Evolutionary conservation across 2,329 filamentous ascomycete species (phyloP), one percentile per base, ranked within the genome.

Genomic region (Hirsutella minnesotensis): DNA sequence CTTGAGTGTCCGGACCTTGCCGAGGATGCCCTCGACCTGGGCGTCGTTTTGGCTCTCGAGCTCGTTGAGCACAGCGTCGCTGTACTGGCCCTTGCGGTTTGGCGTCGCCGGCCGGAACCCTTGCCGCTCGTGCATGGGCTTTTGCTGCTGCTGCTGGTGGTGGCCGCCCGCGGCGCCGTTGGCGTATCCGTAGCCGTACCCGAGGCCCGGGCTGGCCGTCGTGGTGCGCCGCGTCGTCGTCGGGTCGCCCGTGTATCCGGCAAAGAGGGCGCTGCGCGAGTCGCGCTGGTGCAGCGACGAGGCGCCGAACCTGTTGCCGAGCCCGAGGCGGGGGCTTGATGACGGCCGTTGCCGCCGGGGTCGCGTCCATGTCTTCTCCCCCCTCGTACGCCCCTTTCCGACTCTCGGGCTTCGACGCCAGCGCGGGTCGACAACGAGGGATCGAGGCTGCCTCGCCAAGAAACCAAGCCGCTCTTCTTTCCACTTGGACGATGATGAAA

Each of bases 41-140:
- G 79, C 73, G 53, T 95, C 89, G 59, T 96, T 96, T 67, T 98
- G 92, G 56, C 85, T 90, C 69, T 98, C 92, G 47, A 98, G 74
- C 66, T 94, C 88, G 59, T 86, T 87, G 42, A 98, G 74, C 39
- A 95, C 87, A 18, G 89, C 85, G 55, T 94, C 83, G 58, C 83
- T 90, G 62, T 96, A 96, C 61, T 95, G 89, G 13, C 90, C 90
- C 58, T 83, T 86, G 51, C 50, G 70, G 60, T 88, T 86, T 46
- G 84, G 84, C 46, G 83, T 87, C 51, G 82, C 83, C 27, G 76
- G 64, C 41, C 83, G 69, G 60, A 69, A 85, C n/a, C 66, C 66
- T 29, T 54, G 55, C 12, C 47, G 44, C 42, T 56, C 53, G 47
- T 33, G 18, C 4, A 40, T 49, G 43, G 38, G 22, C 29, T 34